phyloP scores from a whole-genome alignment of 768 basidiomycete genomes.

The Lentinula sp. region DNA sequence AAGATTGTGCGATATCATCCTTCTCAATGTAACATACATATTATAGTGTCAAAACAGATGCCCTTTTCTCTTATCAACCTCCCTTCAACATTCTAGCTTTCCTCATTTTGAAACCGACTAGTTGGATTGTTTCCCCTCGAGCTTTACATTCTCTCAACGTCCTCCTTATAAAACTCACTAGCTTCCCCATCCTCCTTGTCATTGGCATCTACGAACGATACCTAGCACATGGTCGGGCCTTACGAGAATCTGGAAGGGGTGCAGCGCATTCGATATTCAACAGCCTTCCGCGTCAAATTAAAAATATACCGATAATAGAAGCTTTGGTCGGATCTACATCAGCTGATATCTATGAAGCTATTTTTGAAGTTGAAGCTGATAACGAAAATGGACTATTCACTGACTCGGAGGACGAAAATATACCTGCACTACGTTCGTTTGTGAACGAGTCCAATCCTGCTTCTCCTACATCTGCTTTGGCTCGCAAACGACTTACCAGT shows the following conservation, averaged over 20 bases:
- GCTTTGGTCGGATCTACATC: constrained; percentile 67
- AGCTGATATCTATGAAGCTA: constrained; percentile 67
- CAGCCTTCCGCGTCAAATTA: constrained; percentile 64
- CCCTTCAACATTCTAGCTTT: constrained; percentile 86
- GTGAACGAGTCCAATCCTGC: not conserved
- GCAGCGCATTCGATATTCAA: constrained; percentile 54
- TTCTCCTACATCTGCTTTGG: constrained; percentile 14
- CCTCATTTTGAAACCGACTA: constrained; percentile 70
- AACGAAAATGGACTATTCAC: constrained; percentile 44
- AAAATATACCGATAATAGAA: constrained; percentile 69
- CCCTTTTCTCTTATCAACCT: constrained; percentile 87
- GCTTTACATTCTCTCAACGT: constrained; percentile 81
- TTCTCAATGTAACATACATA: constrained; percentile 6
- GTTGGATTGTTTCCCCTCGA: constrained; percentile 69
- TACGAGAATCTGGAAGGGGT: constrained; percentile 46
- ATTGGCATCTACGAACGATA: constrained; percentile 81
- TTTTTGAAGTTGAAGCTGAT: constrained; percentile 64
- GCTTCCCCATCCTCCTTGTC: constrained; percentile 69
- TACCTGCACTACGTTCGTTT: constrained; percentile 31
- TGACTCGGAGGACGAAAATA: constrained; percentile 40
- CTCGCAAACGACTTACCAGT: constrained; percentile 20
- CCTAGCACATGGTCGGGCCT: constrained; percentile 41
- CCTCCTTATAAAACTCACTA: constrained; percentile 78
- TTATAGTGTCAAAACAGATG: constrained; percentile 77
- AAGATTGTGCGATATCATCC: not conserved